Base-by-base conservation (phyloP, 192 early-diverging fungal species). In the Ramicandelaber brevisporus region DNA sequence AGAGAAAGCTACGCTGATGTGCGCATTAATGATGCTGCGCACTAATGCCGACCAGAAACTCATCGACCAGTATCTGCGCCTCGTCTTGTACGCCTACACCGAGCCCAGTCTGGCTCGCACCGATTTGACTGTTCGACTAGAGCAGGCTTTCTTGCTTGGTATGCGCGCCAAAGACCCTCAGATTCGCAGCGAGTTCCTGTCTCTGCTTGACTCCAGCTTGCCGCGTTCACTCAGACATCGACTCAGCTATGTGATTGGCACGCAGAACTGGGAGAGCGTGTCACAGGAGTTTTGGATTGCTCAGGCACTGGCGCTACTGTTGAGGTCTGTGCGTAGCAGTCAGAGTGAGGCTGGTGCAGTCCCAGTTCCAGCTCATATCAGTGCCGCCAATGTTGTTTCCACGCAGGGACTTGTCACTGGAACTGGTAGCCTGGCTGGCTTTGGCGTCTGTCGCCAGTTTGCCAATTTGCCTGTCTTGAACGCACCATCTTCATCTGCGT, bases 221-320 rank as follows among this genome's bases (percentile, higher is more conserved):
- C 59, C 65, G 13, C 57, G 57, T 4, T 48, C 61, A 0, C 42
- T 89, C n/a, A 50, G 61, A 29, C 58, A 60, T 14, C 57, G 95
- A 3, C 52, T 99, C 8, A 76, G 71, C 21, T 99, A 99, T 38
- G 48, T 96, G 13, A 43, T 99, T 17, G 69, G 70, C 17, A 68
- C 79, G 6, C 95, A 99, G 46, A 93, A 79, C 36, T 99, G 95
- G 95, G 88, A 93, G 27, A 71, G 57, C 29, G 59, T 99, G 6
- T 60, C 65, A 0, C 50, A 55, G 24, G 65, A 70, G 8, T 97
- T 87, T 40, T 99, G 88, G 87, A 54, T 96, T 17, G 73, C 78
- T 31, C 90, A 96, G 33, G 81, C 85, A 0, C 37, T 88, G 16
- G 83, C 87, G 36, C 44, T 99, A 8, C 39, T 99, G 6, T 37